Evolutionary conservation across 140 eudicot species (phyloP), one percentile per base, ranked within the genome.

Genomic region (Ambrosia hybrid): DNA sequence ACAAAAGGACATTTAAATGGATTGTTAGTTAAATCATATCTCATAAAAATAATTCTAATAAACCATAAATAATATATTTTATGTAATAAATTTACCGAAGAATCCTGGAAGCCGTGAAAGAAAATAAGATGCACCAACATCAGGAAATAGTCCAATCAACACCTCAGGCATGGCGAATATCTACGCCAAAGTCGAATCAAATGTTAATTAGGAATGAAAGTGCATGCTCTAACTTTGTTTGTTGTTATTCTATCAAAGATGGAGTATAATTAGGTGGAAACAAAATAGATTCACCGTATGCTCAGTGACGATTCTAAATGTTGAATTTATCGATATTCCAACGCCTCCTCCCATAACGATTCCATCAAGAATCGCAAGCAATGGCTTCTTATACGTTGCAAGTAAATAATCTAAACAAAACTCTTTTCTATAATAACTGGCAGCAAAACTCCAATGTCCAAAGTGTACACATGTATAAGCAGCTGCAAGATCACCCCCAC

Each of bases 331-430:
- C 4, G 86, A 80, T 48, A 86, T 63, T 61, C 91, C 88, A 71
- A 74, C 91, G 0, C 91, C 91, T 67, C 88, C 91, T 66, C 91
- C 91, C 86, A 83, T 86, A 72, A 86, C 86, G 0, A 67, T 60
- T 37, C 91, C 91, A 65, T 86, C 34, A 3, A 86, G 49, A 34
- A 86, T 74, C 0, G 78, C 81, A 62, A 83, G 82, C 70, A 74
- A 2, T 37, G 88, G 88, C 59, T 86, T 86, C n/a, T 77, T 83
- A 61, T 80, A 83, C 7, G 88, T 83, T 30, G 76, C 91, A 26
- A 83, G 77, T 12, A 76, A 0, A 71, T 86, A 83, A 65, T 86
- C 86, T 48, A 83, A 61, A 46, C 65, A 78, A 45, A 83, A 70
- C 26, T 83, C 82, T 61, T 83, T 80, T 41, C 78, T 72, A 21